phyloP scores from a whole-genome alignment of 1,284 basidiomycete genomes.

The Puccinia polysora region DNA sequence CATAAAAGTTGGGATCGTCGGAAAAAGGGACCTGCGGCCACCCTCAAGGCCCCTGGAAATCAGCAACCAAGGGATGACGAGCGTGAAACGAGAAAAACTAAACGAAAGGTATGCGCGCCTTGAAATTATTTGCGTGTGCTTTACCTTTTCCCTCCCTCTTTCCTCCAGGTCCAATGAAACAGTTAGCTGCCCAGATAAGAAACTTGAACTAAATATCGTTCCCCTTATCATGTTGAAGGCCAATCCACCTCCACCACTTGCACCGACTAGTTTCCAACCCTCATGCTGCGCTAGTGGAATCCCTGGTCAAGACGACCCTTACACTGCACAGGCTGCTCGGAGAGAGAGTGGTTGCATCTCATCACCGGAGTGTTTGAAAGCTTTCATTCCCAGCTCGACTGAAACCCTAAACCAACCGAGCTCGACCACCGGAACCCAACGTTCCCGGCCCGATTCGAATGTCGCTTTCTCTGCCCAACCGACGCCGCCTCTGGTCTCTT shows the following conservation, averaged over 20 bases:
- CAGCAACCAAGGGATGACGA: neutral
- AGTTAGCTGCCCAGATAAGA: too few species aligned
- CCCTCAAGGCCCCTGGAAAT: neutral
- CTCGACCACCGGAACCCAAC: neutral
- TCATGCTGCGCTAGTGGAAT: neutral
- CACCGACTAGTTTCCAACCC: neutral
- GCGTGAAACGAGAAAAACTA: constrained; percentile 10
- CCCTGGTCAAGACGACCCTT: neutral
- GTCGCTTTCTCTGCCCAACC: neutral
- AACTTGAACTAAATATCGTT: too few species aligned
- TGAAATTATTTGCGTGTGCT: too few species aligned
- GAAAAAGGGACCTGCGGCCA: constrained; percentile 8
- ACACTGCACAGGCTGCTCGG: neutral
- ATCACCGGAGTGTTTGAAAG: neutral
- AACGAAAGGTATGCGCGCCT: too few species aligned
- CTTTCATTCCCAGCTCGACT: neutral
- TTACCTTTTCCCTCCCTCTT: too few species aligned
- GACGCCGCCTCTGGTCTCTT: neutral
- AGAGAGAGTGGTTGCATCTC: neutral
- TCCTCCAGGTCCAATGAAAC: too few species aligned
- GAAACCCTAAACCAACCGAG: neutral
- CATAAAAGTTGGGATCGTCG: constrained; percentile 10
- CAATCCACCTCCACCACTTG: neutral
- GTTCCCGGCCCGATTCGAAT: neutral
- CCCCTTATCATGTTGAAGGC: too few species aligned